Evolutionary conservation across 306 rosid genomes (phyloP).

Genomic region (Sophora flavescens): DNA sequence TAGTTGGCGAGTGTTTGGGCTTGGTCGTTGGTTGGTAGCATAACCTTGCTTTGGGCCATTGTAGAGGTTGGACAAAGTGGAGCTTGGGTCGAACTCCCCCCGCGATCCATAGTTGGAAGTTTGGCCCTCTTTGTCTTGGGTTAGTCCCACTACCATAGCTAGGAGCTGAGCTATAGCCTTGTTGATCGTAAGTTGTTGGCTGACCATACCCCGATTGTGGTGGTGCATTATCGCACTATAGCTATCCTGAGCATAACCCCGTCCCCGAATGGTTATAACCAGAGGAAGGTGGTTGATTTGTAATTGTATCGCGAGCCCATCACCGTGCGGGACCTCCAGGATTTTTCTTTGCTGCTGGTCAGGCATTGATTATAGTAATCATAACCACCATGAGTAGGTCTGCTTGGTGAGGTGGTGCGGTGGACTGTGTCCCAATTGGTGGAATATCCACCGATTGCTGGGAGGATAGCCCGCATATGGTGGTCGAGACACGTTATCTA

Average conservation of each 20-base stretch:
- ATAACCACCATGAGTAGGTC: constrained; percentile 69
- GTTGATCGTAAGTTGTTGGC: constrained; percentile 70
- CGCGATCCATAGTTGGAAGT: constrained; percentile 73
- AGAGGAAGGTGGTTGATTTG: constrained; percentile 70
- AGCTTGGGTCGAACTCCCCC: constrained; percentile 76
- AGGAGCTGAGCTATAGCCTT: constrained; percentile 66
- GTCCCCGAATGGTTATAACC: constrained; percentile 84
- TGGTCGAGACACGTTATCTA: constrained; percentile 78
- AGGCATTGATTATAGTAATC: constrained; percentile 84
- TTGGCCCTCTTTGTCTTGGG: constrained; percentile 72
- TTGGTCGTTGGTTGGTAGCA: constrained; percentile 70
- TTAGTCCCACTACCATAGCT: constrained; percentile 68
- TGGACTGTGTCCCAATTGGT: constrained; percentile 87
- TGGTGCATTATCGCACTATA: constrained; percentile 69
- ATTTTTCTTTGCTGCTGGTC: constrained; percentile 70
- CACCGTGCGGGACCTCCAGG: constrained; percentile 75
- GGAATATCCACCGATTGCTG: constrained; percentile 80
- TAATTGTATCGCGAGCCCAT: constrained; percentile 74
- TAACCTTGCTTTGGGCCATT: constrained; percentile 70
- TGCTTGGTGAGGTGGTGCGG: constrained; percentile 73
- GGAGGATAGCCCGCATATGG: constrained; percentile 77
- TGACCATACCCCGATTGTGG: constrained; percentile 91
- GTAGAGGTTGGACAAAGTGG: constrained; percentile 61
- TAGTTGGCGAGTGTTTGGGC: constrained; percentile 70
- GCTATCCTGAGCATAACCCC: constrained; percentile 84